Evolutionary conservation across 2,329 filamentous ascomycete species (phyloP), one percentile per base, ranked within the genome.

Genomic region (Cordyceps fumosorosea): DNA sequence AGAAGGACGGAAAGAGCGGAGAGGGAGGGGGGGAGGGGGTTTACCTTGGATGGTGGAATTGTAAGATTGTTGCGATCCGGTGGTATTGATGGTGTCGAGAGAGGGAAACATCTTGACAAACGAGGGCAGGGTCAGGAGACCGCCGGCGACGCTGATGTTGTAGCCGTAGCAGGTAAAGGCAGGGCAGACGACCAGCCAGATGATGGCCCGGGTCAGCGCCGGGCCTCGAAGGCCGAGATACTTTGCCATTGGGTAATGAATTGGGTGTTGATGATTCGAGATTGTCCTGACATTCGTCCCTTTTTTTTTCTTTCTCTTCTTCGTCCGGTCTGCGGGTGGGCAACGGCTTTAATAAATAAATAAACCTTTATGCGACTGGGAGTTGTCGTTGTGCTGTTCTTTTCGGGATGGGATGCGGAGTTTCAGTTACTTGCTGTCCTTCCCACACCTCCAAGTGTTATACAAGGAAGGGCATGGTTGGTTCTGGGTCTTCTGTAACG

Each of bases 81-180:
- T 71, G 0, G 82, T 83, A 63, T 83, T 70, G 72, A 86, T 84
- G 66, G 79, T 84, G 7, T 70, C 65, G 24, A 85, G 67, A 50
- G 67, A 57, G 10, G 70, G 77, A 66, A 86, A 86, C 64, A 84
- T 75, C 20, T 76, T 76, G 60, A 85, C 83, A 63, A 84, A 83
- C 69, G 83, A 77, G 24, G 76, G 74, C 5, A 91, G 80, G 0
- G 86, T 88, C 62, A 92, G 78, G 58, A 92, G 81, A 62, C 85
- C 85, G 44, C 86, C 88, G 76, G 89, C 89, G 3, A 89, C 86
- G 68, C 87, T 84, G 72, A 88, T 85, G 74, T 90, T 88, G 68
- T 82, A 81, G 32, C 80, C 80, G 62, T 81, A 80, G 26, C 80
- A 73, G 63, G 80, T 75, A 63, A 75, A 78, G 14, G 77, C 69